Base-by-base conservation (phyloP, 108 stramenopile species). In the Skeletonema menzelii region DNA sequence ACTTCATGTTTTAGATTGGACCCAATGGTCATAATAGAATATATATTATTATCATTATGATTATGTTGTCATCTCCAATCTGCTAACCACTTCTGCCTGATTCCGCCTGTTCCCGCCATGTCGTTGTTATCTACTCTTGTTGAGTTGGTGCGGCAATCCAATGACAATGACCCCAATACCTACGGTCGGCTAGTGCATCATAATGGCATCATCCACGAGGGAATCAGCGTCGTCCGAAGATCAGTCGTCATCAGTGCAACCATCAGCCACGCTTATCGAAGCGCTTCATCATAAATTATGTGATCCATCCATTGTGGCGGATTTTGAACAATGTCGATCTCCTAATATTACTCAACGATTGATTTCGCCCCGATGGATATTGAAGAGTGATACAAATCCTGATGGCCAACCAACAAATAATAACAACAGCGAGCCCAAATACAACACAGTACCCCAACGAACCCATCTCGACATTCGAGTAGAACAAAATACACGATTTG, bases 401-500 rank as follows among this genome's bases (percentile, higher is more conserved):
- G 19, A 4, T 46, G 2, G 11, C 28, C n/a, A 17, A 53, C 8
- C 22, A 53, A 22, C 47, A 6, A 40, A 46, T n/a, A 53, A 65
- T 1, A 38, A 44, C 15, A 46, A 65, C 47, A 24, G 31, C 3
- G 47, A 27, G 13, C n/a, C 20, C 13, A 56, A 35, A 35, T 55
- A 42, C 35, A 71, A 72, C 53, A 30, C 34, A 14, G 56, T 57
- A 56, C 78, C 78, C 4, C 22, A 38, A 44, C 64, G 70, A 46
- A 79, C 44, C 56, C 73, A 79, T 30, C 47, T 72, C 20, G 71
- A 72, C 56, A 63, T 79, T 40, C 59, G 78, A 63, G 64, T 69
- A 31, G 46, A 72, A 57, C 78, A 79, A 64, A 79, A 72, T 49
- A 57, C 49, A 68, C 42, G 44, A 40, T 79, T 79, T 40, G 78